A percentile compares a stretch with the other conserved stretches of the same genome.
Evolutionary conservation across 306 rosid genomes (phyloP).

Genomic region (Pyrus communis): DNA sequence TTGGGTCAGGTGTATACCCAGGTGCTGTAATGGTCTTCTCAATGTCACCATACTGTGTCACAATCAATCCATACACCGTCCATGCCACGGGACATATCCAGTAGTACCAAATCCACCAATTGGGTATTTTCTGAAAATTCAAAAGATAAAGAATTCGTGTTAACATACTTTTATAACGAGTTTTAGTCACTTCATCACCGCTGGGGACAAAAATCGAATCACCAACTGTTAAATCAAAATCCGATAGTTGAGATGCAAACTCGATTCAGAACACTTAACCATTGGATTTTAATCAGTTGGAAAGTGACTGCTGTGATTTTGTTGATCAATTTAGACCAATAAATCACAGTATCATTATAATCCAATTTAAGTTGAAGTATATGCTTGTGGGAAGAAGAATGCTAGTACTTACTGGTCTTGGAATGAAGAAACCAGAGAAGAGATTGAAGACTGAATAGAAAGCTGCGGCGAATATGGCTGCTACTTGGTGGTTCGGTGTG

Average conservation of each 20-base stretch:
- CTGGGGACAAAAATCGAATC: not conserved
- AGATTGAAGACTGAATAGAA: conserved; percentile 83
- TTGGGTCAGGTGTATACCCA: conserved; percentile 4
- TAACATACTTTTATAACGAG: not conserved
- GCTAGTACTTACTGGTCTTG: conserved; percentile 71
- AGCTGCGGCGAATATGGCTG: conserved; percentile 85
- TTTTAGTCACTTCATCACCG: not conserved
- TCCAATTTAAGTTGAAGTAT: not conserved
- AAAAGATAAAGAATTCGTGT: not conserved
- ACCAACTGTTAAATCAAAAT: too few species aligned
- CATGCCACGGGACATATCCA: conserved; percentile 93
- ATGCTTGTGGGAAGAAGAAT: not conserved
- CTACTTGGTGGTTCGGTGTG: conserved; percentile 96
- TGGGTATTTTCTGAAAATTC: conserved; percentile 80
- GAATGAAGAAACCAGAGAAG: conserved; percentile 95
- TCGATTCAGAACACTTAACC: not conserved
- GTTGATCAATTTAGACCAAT: too few species aligned
- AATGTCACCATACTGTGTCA: conserved; percentile 72
- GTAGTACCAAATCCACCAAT: conserved; percentile 97
- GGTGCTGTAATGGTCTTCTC: conserved; percentile 6
- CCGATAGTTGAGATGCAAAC: not conserved
- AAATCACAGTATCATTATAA: not conserved
- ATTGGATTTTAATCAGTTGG: not conserved
- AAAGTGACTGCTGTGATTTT: too few species aligned
- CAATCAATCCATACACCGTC: conserved; percentile 91